Evolutionary conservation across 257 asterid genomes (phyloP).

Genomic region (Fraxinus quadrangulata): DNA sequence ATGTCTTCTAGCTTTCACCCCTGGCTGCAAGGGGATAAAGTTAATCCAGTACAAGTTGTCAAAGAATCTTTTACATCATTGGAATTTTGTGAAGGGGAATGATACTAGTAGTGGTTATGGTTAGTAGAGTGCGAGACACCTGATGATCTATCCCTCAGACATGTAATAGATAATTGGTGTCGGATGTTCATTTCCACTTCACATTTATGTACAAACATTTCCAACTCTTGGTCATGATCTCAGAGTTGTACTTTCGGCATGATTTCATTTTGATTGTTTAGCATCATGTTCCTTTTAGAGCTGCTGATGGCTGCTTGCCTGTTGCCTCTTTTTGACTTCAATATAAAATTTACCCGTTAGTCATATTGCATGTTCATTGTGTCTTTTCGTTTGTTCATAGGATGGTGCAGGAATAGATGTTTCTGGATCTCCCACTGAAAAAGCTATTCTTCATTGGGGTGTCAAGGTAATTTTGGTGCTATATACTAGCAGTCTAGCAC

Average conservation of each 20-base stretch:
- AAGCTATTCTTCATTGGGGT: conserved; percentile 93
- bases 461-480: conserved; percentile 56
- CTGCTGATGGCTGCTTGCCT: not conserved
- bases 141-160: conserved; percentile 14
- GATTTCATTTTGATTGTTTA: not conserved
- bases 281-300: not conserved
- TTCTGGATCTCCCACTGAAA: conserved; percentile 98
- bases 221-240: conserved; percentile 1
- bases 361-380: conserved; percentile 17
- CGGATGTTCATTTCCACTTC: conserved; percentile 4
- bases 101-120: not conserved
- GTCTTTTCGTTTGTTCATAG: conserved; percentile 32
- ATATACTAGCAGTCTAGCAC: conserved; percentile 19
- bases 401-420: conserved; percentile 68
- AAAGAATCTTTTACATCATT: conserved; percentile 7
- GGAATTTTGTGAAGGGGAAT: not conserved
- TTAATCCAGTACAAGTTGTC: not conserved
- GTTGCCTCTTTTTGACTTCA: conserved; percentile 1
- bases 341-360: not conserved
- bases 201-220: conserved; percentile 1
- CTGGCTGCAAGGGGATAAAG: conserved; percentile 12
- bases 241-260: conserved; percentile 15
- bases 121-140: conserved; percentile 5
- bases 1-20: not conserved
- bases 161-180: conserved; percentile 16